Base-by-base conservation (phyloP, 352 stramenopile genomes). In the Globisporangium ultimum region DNA sequence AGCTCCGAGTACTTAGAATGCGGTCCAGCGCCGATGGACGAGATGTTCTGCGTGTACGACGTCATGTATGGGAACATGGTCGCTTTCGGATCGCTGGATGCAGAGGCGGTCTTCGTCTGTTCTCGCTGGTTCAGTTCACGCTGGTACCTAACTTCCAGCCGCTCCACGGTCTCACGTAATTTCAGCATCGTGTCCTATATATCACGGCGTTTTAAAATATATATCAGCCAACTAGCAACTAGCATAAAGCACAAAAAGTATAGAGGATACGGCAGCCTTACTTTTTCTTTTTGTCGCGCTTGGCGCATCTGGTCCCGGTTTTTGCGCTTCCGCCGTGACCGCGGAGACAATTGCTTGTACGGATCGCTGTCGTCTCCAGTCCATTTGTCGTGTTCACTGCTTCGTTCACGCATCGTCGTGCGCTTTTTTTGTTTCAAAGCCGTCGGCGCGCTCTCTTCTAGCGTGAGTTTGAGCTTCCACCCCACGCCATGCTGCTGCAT, bases 221-320 rank as follows among this genome's bases (percentile, higher is more conserved):
- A 60, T 11, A 43, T 43, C 38, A 43, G 38, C 38, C 14, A 17
- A 43, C 38, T 17, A 17, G 11, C 10, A 43, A 43, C 38, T 21
- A 12, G 28, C 14, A 22, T 40, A 21, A 40, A 20, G 12, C 49
- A 58, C 4, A 20, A 3, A 41, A 8, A 41, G 11, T 15, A 9
- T 11, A 22, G 36, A 41, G 36, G 12, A n/a, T n/a, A n/a, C n/a
- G n/a, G n/a, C n/a, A n/a, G n/a, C 24, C 63, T 20, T 52, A 80
- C 68, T 20, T 67, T 71, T 48, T 86, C 73, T 43, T 74, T 80
- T 48, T 68, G 64, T 11, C 76, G 71, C 47, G 74, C 76, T 9
- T 67, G 49, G 0, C 76, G 71, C 76, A 86, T 86, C 55, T 83
- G 76, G 60, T 86, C 71, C 43, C 76, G 64, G 55, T 83, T 85